A percentile compares a stretch with the other conserved stretches of the same genome.
Evolutionary conservation across 2,329 filamentous ascomycete genomes (phyloP).

Genomic region (Ceratocystiopsis minuta): DNA sequence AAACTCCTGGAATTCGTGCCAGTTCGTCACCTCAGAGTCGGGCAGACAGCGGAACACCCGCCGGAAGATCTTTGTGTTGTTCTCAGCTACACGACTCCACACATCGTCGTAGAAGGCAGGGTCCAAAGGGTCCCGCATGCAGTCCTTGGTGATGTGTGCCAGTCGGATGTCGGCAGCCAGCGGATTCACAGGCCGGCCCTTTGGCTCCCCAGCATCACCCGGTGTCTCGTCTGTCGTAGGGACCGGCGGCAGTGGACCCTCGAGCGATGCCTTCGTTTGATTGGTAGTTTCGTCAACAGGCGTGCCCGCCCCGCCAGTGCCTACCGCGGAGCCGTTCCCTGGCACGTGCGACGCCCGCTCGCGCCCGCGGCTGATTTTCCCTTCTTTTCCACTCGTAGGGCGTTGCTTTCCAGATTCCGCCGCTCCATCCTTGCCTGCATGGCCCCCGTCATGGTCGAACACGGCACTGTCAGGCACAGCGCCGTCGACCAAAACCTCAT

Average conservation of each 20-base stretch:
- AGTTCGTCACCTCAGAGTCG: constrained; percentile 81
- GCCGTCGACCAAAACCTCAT: constrained; percentile 53
- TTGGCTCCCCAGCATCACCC: constrained; percentile 51
- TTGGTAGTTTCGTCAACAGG: constrained; percentile 18
- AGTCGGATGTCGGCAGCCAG: constrained; percentile 50
- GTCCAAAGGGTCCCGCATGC: constrained; percentile 81
- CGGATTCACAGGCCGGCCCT: constrained; percentile 33
- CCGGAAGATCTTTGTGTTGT: constrained; percentile 90
- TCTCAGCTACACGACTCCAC: constrained; percentile 74
- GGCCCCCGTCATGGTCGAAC: no score
- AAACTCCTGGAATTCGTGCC: constrained; percentile 84
- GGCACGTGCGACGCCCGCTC: no score
- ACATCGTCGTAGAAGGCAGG: constrained; percentile 70
- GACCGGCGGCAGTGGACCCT: constrained; percentile 52
- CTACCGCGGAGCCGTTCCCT: no score
- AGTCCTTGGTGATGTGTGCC: constrained; percentile 67
- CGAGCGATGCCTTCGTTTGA: constrained; percentile 38
- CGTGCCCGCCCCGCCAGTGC: constrained; percentile 7
- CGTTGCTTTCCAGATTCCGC: no score
- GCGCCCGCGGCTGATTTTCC: no score
- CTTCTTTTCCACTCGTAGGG: no score
- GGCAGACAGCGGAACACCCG: constrained; percentile 94
- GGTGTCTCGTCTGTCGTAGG: constrained; percentile 52
- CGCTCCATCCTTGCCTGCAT: no score
- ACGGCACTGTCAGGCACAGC: no score